Evolutionary conservation across 1,284 basidiomycete genomes (phyloP), one percentile per base, ranked within the genome.

Genomic region (Microstroma glucosiphilum): DNA sequence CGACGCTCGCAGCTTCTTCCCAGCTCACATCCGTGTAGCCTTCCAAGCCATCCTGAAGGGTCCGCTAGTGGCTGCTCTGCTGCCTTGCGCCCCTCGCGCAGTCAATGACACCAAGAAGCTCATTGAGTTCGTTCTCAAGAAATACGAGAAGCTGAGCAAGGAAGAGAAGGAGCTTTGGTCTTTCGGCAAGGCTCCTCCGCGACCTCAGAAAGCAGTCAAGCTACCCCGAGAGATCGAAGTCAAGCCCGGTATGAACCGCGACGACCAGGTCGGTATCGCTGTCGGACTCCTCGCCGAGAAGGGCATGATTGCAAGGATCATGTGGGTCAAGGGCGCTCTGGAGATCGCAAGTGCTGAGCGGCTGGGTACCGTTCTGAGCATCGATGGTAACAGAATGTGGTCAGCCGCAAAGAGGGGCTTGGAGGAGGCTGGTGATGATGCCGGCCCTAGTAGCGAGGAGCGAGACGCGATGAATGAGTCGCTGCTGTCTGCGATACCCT

Each of bases 301-400:
- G 65, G 71, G 75, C 55, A 71, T 73, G 68, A 60, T 54, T 17
- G 21, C 15, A 6, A 19, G 59, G n/a, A 70, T 79, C 25, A 61
- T 68, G 21, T 79, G 77, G 77, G 59, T 79, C 61, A 75, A 75
- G 60, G 68, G 66, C n/a, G 71, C 66, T 0, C 56, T 79, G 46
- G 77, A 78, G 56, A 60, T 70, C n/a, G 76, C 75, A 17, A 70
- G 69, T 42, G 66, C 68, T 13, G 65, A 67, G 58, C 70, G 76
- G 9, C 60, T 63, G 26, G 66, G 69, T 51, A 64, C 75, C 15
- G 43, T 75, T 9, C 49, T 65, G 49, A 57, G 62, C 21, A 53
- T 43, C 23, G 61, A 66, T 46, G 61, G 64, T 19, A 12, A 37
- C 21, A 59, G 37, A n/a, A 56, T 40, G 40, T 48, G 56, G 30